Evolutionary conservation across 2,329 filamentous ascomycete genomes (phyloP), one percentile per base, ranked within the genome.

Genomic region (Arthrinium puccinioides): DNA sequence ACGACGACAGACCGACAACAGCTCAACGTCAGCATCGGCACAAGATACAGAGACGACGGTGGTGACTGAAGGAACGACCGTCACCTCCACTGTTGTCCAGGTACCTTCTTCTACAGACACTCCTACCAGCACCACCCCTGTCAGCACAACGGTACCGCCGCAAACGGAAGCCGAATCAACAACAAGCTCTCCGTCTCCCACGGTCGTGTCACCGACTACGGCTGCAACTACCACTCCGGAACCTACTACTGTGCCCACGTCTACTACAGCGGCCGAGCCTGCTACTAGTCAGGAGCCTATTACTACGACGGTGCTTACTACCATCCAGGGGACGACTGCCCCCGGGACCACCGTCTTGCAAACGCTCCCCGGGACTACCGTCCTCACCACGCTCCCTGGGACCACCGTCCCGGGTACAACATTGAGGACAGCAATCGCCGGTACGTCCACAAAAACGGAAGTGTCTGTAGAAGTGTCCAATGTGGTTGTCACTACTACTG

Each of bases 1-100:
- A 25, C 79, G 76, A 59, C 73, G 82, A 44, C 74, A 63, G 37
- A 52, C 43, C 29, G 55, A 56, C 32, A 53, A 52, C 21, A 62
- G 56, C 36, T 59, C 44, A 15, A 40, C 50, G n/a, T 42, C 53
- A 3, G 39, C 46, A 8, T n/a, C n/a, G n/a, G n/a, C n/a, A n/a
- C n/a, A n/a, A n/a, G n/a, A n/a, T n/a, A 42, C 44, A 20, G 43
- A 42, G 6, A 32, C 42, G 9, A 32, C 32, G 9, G 41, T 37
- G 14, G 39, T 36, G 21, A 44, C 23, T 16, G 30, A 23, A 25
- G 38, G 43, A 8, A 42, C 52, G 16, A 43, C 43, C 16, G 16
- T 23, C 16, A 32, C 39, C 5, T 26, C 32, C 16, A 18, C 40
- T 15, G 29, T 26, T 19, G 19, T 23, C 6, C 36, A 31, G 15